phyloP scores from a whole-genome alignment of 805 yeast genomes.

The Hanseniaspora clermontiae region DNA sequence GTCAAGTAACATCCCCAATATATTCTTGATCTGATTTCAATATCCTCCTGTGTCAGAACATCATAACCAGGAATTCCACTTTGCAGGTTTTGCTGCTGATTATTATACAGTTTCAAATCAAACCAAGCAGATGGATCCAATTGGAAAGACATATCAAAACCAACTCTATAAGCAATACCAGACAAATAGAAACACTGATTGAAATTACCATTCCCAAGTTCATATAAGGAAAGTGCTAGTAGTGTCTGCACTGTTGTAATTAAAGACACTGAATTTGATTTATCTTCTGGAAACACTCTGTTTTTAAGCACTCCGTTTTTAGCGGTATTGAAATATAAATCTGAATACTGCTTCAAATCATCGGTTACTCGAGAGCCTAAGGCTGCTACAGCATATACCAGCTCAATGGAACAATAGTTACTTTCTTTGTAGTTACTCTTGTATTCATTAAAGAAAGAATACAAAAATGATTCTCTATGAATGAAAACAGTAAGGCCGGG shows the following conservation, averaged over 20 bases:
- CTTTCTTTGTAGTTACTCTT: conserved; percentile 30
- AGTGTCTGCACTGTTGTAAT: conserved; percentile 49
- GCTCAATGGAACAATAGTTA: conserved; percentile 42
- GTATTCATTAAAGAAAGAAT: conserved; percentile 48
- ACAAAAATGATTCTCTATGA: conserved; percentile 50
- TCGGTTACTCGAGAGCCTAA: conserved; percentile 43
- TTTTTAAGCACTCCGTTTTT: conserved; percentile 30
- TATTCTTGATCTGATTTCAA: conserved; percentile 45
- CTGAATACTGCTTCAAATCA: conserved; percentile 31
- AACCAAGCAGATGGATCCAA: conserved; percentile 51
- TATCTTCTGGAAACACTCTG: conserved; percentile 28
- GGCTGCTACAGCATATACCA: conserved; percentile 46
- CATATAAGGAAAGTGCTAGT: conserved; percentile 47
- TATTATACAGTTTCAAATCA: conserved; percentile 20
- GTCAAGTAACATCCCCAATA: conserved; percentile 58
- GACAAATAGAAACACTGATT: conserved; percentile 52
- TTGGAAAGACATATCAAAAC: conserved; percentile 53
- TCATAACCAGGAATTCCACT: conserved; percentile 16
- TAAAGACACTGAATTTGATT: conserved; percentile 19
- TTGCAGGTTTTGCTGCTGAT: background rate
- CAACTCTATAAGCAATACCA: conserved; percentile 53
- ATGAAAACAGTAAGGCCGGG: conserved; percentile 52
- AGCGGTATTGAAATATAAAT: conserved; percentile 37
- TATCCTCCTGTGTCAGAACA: conserved; percentile 36
- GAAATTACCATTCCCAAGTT: conserved; percentile 46